Conservation (phyloP, 192 early-diverging fungal genomes). For the Lunasporangiospora selenospora region DNA sequence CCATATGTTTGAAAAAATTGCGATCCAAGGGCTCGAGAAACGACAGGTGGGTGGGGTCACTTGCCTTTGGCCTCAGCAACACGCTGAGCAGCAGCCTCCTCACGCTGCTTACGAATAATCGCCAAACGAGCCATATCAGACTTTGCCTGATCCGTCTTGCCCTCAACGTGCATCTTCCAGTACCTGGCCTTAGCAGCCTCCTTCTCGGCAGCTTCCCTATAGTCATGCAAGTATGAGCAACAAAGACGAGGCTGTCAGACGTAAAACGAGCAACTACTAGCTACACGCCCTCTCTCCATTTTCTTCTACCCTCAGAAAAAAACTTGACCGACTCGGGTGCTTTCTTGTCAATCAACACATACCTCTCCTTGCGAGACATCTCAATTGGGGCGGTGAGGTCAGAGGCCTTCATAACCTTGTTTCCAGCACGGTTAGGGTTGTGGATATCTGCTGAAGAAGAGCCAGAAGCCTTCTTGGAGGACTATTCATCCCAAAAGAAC, state of each 20-base stretch:
- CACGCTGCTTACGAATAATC: slow-evolving; percentile 56
- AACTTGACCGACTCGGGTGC: too few species aligned
- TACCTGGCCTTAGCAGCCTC: slow-evolving; percentile 55
- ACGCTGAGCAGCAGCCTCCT: slow-evolving; percentile 57
- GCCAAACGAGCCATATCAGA: slow-evolving; percentile 58
- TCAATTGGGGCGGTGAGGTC: slow-evolving; percentile 44
- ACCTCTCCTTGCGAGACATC: slow-evolving; percentile 51
- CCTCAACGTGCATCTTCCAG: slow-evolving; percentile 59
- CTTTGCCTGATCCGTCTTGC: slow-evolving; percentile 63
- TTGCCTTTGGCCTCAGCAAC: slow-evolving; percentile 53
- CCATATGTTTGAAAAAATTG: too few species aligned
- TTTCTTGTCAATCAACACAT: neutral
- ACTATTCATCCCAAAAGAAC: too few species aligned
- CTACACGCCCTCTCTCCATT: too few species aligned
- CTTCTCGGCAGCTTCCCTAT: slow-evolving; percentile 60
- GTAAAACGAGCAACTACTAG: too few species aligned
- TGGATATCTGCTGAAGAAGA: slow-evolving; percentile 16
- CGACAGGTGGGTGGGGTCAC: too few species aligned
- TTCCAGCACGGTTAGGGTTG: slow-evolving; percentile 46
- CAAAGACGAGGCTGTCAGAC: neutral
- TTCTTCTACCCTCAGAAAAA: too few species aligned
- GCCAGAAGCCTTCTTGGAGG: too few species aligned
- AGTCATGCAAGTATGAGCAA: neutral
- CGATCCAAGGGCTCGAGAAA: too few species aligned
- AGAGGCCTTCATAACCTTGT: slow-evolving; percentile 44